These are phyloP conservation scores for Fraxinus greggii DNA, from an alignment of 305 asterid species.

Conservation along the genomic window DNA sequence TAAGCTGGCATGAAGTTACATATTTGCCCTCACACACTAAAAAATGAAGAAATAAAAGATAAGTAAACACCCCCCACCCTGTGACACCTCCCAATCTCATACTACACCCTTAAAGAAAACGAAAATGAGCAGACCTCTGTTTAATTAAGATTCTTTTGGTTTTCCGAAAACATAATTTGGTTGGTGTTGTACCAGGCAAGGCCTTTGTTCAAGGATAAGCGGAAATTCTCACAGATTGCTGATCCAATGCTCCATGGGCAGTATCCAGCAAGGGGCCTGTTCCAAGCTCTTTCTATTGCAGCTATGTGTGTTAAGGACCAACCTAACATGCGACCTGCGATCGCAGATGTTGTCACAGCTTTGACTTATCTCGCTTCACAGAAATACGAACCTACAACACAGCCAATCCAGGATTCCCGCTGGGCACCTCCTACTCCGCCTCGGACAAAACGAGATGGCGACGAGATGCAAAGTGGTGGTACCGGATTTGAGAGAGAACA, in stretches of 20 bases:
- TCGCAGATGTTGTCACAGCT: constrained; percentile 85
- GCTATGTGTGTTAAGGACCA: constrained; percentile 88
- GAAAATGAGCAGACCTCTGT: background rate
- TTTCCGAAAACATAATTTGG: background rate
- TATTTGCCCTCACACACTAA: background rate
- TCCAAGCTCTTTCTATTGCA: constrained; percentile 81
- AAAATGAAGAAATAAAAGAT: background rate
- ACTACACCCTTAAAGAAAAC: background rate
- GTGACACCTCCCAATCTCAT: background rate
- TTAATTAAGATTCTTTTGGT: background rate
- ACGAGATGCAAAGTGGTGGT: constrained; percentile 33
- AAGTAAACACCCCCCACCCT: background rate
- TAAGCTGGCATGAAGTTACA: background rate
- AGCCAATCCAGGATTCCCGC: constrained; percentile 33
- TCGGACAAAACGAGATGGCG: constrained; percentile 41
- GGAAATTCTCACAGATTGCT: constrained; percentile 62
- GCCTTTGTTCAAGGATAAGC: constrained; percentile 70
- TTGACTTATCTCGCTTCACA: constrained; percentile 66
- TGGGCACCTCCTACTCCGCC: constrained; percentile 56
- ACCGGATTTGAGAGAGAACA: constrained; percentile 33
- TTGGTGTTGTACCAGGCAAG: constrained; percentile 48
- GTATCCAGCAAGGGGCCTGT: constrained; percentile 67
- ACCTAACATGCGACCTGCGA: constrained; percentile 63
- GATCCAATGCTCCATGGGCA: constrained; percentile 77
- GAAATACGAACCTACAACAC: constrained; percentile 41